phyloP scores from a whole-genome alignment of 2,329 filamentous ascomycete genomes.

The Trichocomaceae sp. region DNA sequence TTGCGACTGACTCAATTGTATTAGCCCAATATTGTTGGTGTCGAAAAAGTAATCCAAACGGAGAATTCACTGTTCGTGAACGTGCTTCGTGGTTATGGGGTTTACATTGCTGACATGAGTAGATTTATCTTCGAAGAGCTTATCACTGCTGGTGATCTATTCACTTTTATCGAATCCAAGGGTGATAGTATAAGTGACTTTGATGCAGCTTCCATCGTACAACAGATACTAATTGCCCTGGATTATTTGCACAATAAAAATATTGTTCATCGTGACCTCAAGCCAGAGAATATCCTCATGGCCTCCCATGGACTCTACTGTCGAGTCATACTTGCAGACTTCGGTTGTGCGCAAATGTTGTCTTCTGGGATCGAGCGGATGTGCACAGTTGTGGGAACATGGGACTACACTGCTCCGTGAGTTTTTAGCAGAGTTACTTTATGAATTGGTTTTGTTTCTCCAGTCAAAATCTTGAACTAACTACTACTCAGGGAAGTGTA shows the following conservation, averaged over 20 bases:
- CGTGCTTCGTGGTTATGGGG: neutral
- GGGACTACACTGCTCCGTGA: slow-evolving; percentile 54
- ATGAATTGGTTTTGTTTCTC: neutral
- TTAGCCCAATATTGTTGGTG: slow-evolving; percentile 53
- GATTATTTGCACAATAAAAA: slow-evolving; percentile 50
- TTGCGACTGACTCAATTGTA: neutral
- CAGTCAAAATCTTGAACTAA: neutral
- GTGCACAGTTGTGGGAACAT: slow-evolving; percentile 50
- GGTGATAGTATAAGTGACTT: slow-evolving; percentile 42
- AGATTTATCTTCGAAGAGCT: slow-evolving; percentile 58
- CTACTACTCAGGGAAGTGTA: slow-evolving; percentile 22
- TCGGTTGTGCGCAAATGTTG: slow-evolving; percentile 47
- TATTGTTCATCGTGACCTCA: slow-evolving; percentile 57
- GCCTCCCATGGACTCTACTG: slow-evolving; percentile 45
- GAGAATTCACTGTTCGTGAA: slow-evolving; percentile 43
- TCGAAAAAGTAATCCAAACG: slow-evolving; percentile 52
- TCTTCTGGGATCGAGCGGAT: slow-evolving; percentile 37
- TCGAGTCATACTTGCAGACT: slow-evolving; percentile 55
- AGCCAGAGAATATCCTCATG: slow-evolving; percentile 59
- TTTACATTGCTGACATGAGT: slow-evolving; percentile 13
- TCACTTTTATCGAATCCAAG: slow-evolving; percentile 52
- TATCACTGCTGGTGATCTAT: slow-evolving; percentile 54
- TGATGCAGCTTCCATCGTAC: slow-evolving; percentile 49
- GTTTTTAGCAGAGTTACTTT: slow-evolving; percentile 22
- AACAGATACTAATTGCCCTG: slow-evolving; percentile 53